Base-by-base conservation (phyloP, 768 basidiomycete species). In the Coprinellus aureogranulatus region DNA sequence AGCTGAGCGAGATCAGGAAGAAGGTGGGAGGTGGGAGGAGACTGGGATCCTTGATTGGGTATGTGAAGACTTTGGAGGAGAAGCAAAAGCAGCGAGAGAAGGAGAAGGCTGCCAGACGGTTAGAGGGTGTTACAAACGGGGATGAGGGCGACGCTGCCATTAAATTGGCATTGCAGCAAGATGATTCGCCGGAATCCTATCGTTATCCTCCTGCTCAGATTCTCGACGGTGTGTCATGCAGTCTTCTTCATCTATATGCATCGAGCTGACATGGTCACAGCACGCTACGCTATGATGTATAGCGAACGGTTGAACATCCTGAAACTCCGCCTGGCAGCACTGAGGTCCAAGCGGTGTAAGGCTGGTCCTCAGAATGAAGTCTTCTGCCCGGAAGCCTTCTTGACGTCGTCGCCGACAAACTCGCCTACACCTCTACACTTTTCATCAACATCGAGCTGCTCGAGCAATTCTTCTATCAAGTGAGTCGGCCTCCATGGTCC, bases 391-490 rank as follows among this genome's bases (percentile, higher is more conserved):
- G 97, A 99, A 70, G 90, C 92, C 0, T 98, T 98, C 84, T 81
- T 99, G 61, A 93, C 65, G 93, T 96, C 25, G 94, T 99, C 22
- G 94, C 97, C 2, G 92, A 98, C 70, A 98, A 99, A 72, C 80
- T 99, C 41, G 94, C 95, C 1, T 88, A 94, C 67, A 98, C 96
- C 0, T 92, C 94, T 2, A 86, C 95, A 2, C 93, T 98, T 89
- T 98, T 98, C 72, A 97, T 99, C 80, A 97, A 94, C 75, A 97
- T 99, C 58, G 97, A 99, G 70, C 79, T 99, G 10, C 82, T 98
- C 1, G 95, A 97, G 65, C 95, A 98, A 64, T 99, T 98, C 81
- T 98, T 98, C 79, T 97, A 98, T 67, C 93, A 96, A 80, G 93
- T 91, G 62, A 44, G 81, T 68, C n/a, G n/a, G n/a, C n/a, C n/a